phyloP scores from a whole-genome alignment of 2,329 filamentous ascomycete species.

The Fusarium sp. region DNA sequence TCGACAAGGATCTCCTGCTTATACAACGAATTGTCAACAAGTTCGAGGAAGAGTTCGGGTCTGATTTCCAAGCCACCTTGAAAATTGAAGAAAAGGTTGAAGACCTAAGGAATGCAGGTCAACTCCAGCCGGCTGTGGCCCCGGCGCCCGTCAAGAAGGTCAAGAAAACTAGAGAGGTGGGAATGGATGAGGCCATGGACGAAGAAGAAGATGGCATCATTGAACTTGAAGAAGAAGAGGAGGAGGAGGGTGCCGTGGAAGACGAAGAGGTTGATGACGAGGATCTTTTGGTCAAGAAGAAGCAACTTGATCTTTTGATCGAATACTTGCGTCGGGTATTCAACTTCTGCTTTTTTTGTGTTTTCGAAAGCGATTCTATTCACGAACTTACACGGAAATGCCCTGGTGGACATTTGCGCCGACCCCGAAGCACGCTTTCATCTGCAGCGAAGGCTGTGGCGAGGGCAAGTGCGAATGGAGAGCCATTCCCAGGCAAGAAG shows the following conservation, averaged over 20 bases:
- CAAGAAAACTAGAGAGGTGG: slow-evolving; percentile 71
- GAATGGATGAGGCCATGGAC: slow-evolving; percentile 72
- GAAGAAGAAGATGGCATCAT: slow-evolving; percentile 75
- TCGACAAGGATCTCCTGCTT: slow-evolving; percentile 89
- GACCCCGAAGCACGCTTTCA: slow-evolving; percentile 87
- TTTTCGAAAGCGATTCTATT: slow-evolving; percentile 97
- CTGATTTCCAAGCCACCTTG: slow-evolving; percentile 79
- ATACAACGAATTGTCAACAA: slow-evolving; percentile 86
- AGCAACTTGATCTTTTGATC: slow-evolving; percentile 94
- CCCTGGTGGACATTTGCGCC: slow-evolving; percentile 94
- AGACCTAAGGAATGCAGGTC: slow-evolving; percentile 80
- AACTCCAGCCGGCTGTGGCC: slow-evolving; percentile 75
- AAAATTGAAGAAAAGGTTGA: slow-evolving; percentile 92
- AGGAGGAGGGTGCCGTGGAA: slow-evolving; percentile 82
- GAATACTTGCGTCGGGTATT: slow-evolving; percentile 97
- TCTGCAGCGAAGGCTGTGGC: slow-evolving; percentile 87
- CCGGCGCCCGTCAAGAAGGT: slow-evolving; percentile 68
- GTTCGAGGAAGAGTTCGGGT: slow-evolving; percentile 86
- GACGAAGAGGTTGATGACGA: slow-evolving; percentile 93
- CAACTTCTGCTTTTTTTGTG: slow-evolving; percentile 99
- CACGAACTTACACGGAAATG: slow-evolving; percentile 97
- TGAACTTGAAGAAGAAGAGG: slow-evolving; percentile 79
- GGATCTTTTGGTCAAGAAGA: slow-evolving; percentile 91
- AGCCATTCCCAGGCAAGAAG: slow-evolving; percentile 87
- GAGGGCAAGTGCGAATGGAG: slow-evolving; percentile 83